Evolutionary conservation across 1,284 basidiomycete species (phyloP).

Genomic region (Rhodotorula sp.): DNA sequence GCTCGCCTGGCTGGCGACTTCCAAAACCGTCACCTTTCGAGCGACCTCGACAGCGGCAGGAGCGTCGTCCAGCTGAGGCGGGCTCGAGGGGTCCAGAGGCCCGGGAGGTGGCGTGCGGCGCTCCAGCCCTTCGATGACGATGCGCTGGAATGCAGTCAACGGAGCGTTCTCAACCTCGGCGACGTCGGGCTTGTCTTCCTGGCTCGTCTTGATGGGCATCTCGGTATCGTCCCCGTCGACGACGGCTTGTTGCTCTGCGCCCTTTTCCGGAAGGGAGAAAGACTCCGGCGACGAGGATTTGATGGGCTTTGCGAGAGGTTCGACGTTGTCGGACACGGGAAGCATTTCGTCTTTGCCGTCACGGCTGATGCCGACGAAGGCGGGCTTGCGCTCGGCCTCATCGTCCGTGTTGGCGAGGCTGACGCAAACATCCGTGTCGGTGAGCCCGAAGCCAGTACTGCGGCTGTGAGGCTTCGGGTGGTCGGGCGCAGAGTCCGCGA

Average conservation of each 20-base stretch:
- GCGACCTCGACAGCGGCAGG: not conserved
- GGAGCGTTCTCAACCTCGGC: not conserved
- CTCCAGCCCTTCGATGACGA: not conserved
- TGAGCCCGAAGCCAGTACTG: constrained; percentile 18
- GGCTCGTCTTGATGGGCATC: not conserved
- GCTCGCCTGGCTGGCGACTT: constrained; percentile 7
- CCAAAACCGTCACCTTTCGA: not conserved
- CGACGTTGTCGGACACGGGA: too few relatives aligned
- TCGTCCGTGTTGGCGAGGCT: not conserved
- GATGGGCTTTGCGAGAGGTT: too few relatives aligned
- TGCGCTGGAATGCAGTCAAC: not conserved
- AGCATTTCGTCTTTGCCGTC: not conserved
- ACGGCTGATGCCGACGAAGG: not conserved
- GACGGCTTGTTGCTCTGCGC: not conserved
- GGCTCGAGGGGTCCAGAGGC: not conserved
- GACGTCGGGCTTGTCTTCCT: not conserved
- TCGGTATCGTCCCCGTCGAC: not conserved
- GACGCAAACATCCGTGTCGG: constrained; percentile 15
- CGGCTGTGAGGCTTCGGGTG: not conserved
- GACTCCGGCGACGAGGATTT: too few relatives aligned
- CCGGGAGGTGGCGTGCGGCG: not conserved
- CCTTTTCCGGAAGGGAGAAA: too few relatives aligned
- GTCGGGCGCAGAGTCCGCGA: not conserved
- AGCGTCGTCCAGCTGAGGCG: too few relatives aligned
- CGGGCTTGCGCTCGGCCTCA: not conserved